Evolutionary conservation across 1,139 yeast genomes (phyloP).

Genomic region (Hansenula sp.): DNA sequence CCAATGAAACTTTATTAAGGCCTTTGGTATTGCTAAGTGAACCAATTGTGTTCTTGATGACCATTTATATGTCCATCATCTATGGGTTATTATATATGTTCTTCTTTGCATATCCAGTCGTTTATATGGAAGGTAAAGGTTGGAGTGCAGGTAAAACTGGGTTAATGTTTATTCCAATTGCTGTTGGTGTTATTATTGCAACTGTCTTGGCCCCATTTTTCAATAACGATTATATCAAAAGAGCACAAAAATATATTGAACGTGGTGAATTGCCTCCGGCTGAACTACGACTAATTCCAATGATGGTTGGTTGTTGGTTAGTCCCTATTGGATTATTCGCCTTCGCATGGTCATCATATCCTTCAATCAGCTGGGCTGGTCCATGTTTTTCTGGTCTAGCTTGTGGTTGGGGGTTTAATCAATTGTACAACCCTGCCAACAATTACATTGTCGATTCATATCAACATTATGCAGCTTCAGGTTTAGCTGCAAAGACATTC

Average conservation of each 20-base stretch:
- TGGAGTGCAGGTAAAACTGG: conserved; percentile 61
- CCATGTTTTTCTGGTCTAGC: conserved; percentile 59
- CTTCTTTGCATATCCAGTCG: conserved; percentile 65
- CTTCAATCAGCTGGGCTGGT: conserved; percentile 57
- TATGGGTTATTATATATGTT: conserved; percentile 61
- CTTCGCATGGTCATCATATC: conserved; percentile 63
- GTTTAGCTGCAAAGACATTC: conserved; percentile 63
- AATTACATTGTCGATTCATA: conserved; percentile 69
- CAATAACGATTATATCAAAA: conserved; percentile 53
- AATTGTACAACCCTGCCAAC: conserved; percentile 63
- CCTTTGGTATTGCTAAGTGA: conserved; percentile 49
- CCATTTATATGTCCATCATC: conserved; percentile 55
- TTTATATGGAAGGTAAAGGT: conserved; percentile 62
- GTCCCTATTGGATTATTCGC: conserved; percentile 54
- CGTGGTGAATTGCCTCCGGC: conserved; percentile 58
- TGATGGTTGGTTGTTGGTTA: conserved; percentile 62
- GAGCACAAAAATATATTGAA: conserved; percentile 46
- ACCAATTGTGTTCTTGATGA: conserved; percentile 52
- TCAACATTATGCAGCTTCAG: conserved; percentile 70
- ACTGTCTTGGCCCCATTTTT: conserved; percentile 49
- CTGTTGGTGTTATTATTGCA: conserved; percentile 58
- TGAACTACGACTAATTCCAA: conserved; percentile 55
- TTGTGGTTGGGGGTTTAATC: conserved; percentile 58
- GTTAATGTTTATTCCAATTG: conserved; percentile 68
- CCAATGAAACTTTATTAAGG: conserved; percentile 46